Evolutionary conservation across 1,284 basidiomycete genomes (phyloP).

Genomic region (Microbotryum intermedium): DNA sequence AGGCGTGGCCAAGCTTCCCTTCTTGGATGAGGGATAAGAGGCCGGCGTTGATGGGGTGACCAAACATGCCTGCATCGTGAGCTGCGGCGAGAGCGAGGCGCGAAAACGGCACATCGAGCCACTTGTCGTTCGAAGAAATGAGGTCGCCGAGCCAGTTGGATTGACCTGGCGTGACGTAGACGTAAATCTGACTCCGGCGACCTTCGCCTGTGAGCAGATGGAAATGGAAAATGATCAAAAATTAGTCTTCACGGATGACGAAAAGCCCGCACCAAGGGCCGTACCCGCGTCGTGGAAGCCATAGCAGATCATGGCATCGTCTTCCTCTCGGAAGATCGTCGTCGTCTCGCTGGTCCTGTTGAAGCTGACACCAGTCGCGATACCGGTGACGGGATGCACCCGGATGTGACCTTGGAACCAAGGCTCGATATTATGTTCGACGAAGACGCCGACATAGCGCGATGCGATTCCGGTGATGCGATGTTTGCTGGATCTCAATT

Average conservation of each 20-base stretch:
- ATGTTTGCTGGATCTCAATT: neutral
- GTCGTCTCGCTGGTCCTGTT: conserved; percentile 4
- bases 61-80: conserved; percentile 18
- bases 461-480: conserved; percentile 6
- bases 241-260: neutral
- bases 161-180: conserved; percentile 9
- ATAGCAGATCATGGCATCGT: conserved; percentile 2
- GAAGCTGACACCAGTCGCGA: conserved; percentile 10
- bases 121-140: conserved; percentile 1
- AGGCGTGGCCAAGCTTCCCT: conserved; percentile 1
- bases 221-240: neutral
- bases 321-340: conserved; percentile 1
- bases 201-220: neutral
- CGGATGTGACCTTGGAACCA: conserved; percentile 9
- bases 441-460: conserved; percentile 4
- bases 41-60: conserved; percentile 2
- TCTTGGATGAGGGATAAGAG: conserved; percentile 6
- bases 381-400: conserved; percentile 13
- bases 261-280: neutral
- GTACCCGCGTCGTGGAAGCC: conserved; percentile 13
- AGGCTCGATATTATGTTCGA: neutral
- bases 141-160: conserved; percentile 17
- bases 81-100: conserved; percentile 13
- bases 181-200: conserved; percentile 8
- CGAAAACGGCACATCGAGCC: conserved; percentile 14